These are phyloP conservation scores for Populus hybrid DNA, from an alignment of 441 rosid genomes.

Conservation along the genomic window DNA sequence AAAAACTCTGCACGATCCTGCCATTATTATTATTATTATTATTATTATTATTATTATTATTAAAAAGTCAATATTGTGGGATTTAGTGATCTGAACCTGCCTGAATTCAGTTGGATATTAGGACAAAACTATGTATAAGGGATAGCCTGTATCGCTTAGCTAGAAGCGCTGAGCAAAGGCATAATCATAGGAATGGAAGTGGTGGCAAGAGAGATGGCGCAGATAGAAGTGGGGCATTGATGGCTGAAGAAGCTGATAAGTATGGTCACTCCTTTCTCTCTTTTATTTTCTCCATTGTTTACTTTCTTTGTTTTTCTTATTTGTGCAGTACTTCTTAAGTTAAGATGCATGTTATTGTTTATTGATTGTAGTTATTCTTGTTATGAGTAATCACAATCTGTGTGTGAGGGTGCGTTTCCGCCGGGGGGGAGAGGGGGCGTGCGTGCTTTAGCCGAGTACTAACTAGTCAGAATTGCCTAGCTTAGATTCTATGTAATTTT, in stretches of 20 bases:
- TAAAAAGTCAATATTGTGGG: not conserved
- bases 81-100: slow-evolving; percentile 27
- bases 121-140: slow-evolving; percentile 87
- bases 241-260: slow-evolving; percentile 57
- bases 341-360: not conserved
- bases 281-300: not conserved
- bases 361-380: not conserved
- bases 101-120: slow-evolving; percentile 71
- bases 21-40: not conserved
- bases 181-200: slow-evolving; percentile 39
- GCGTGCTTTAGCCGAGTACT: too few species aligned
- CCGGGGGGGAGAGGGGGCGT: too few species aligned
- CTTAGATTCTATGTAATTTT: too few species aligned
- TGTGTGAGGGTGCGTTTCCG: too few species aligned
- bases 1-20: not conserved
- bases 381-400: too few species aligned
- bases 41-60: not conserved
- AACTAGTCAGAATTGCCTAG: too few species aligned
- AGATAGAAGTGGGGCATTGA: slow-evolving; percentile 31
- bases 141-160: slow-evolving; percentile 91
- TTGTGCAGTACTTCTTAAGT: not conserved
- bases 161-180: slow-evolving; percentile 83
- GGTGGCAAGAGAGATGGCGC: slow-evolving; percentile 40
- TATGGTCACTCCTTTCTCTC: slow-evolving; percentile 28
- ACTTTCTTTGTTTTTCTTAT: not conserved